Base-by-base conservation (phyloP, 1,139 yeast species). In the Protomyces lactucae-debilis region DNA sequence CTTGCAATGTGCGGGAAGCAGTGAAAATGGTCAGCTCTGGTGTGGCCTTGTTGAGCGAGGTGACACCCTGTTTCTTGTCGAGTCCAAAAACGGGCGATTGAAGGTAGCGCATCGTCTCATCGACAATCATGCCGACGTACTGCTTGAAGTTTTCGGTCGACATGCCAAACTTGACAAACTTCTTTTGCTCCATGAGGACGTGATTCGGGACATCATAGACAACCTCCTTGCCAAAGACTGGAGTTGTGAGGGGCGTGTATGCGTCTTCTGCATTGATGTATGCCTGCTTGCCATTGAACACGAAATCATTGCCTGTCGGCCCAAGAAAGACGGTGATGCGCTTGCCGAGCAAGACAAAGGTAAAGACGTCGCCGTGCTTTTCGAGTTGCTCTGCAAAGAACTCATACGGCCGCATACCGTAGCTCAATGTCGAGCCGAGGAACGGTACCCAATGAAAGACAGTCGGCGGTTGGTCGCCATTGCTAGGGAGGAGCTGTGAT, bases 261-360 rank as follows among this genome's bases (percentile, higher is more conserved):
- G 98, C 98, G 60, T 87, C 98, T 76, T 93, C 98, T 64, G 99
- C 99, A 67, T 92, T 86, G 36, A 92, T 98, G 71, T 91, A 96
- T 39, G 86, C 83, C 65, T 88, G 81, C 77, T 88, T 92, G 57
- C 97, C 91, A 76, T 95, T 95, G 72, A 93, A 85, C 57, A 93
- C 90, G 75, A 93, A 92, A 76, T 93, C 99, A 76, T 95, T 97
- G 69, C 99, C 99, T 77, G 89, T 88, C 70, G 98, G 97, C 59
- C 99, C 99, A 72, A 93, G 79, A 75, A 90, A 91, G 65, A 93
- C 99, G 9, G 97, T 92, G 96, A 93, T 91, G 59, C 86, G 87
- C 73, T 85, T 87, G 66, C 99, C 99, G 71, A 93, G 81, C 75
- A 95, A 76, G 69, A 91, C 83, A 74, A 92, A 93, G 23, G 97